A percentile compares a stretch with the other conserved stretches of the same genome.
phyloP scores from a whole-genome alignment of 208 protist species.

The Herpetomonas tarakana region DNA sequence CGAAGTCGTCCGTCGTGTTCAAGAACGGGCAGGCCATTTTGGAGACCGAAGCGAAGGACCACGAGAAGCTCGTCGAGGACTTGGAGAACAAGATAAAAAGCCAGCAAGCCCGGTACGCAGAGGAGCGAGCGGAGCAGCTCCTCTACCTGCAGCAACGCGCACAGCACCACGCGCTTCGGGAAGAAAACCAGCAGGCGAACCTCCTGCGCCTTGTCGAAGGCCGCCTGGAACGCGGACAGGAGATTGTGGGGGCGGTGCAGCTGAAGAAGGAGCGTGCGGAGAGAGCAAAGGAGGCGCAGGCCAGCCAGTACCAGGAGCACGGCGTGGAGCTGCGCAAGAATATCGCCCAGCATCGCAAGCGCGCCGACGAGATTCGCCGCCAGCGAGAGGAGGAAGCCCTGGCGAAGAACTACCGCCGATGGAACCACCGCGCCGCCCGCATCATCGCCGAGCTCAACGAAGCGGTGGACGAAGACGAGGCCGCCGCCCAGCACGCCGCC shows the following conservation, averaged over 20 bases:
- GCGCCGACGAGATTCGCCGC: slow-evolving; percentile 37
- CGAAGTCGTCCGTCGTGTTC: slow-evolving; percentile 34
- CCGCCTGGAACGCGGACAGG: slow-evolving; percentile 41
- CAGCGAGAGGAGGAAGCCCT: slow-evolving; percentile 38
- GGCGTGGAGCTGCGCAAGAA: slow-evolving; percentile 34
- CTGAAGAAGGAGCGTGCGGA: slow-evolving; percentile 55
- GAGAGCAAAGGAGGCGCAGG: slow-evolving; percentile 29
- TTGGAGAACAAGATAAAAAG: slow-evolving; percentile 42
- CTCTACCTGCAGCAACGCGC: slow-evolving; percentile 45
- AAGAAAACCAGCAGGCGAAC: slow-evolving; percentile 48
- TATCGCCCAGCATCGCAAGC: slow-evolving; percentile 40
- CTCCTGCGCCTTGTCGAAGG: slow-evolving; percentile 44
- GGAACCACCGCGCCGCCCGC: slow-evolving; percentile 70
- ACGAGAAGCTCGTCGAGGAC: slow-evolving; percentile 44
- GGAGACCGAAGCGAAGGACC: slow-evolving; percentile 35
- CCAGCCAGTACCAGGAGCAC: slow-evolving; percentile 31
- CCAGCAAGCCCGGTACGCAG: slow-evolving; percentile 58
- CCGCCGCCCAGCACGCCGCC: background rate
- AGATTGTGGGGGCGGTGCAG: slow-evolving; percentile 46
- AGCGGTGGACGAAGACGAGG: slow-evolving; percentile 22
- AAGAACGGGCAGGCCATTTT: slow-evolving; percentile 42
- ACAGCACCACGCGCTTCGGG: slow-evolving; percentile 16
- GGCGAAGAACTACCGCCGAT: slow-evolving; percentile 61
- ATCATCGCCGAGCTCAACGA: slow-evolving; percentile 66
- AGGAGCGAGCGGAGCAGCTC: slow-evolving; percentile 39